phyloP scores from a whole-genome alignment of 2,329 filamentous ascomycete species.

The Emericellopsis atlantica region DNA sequence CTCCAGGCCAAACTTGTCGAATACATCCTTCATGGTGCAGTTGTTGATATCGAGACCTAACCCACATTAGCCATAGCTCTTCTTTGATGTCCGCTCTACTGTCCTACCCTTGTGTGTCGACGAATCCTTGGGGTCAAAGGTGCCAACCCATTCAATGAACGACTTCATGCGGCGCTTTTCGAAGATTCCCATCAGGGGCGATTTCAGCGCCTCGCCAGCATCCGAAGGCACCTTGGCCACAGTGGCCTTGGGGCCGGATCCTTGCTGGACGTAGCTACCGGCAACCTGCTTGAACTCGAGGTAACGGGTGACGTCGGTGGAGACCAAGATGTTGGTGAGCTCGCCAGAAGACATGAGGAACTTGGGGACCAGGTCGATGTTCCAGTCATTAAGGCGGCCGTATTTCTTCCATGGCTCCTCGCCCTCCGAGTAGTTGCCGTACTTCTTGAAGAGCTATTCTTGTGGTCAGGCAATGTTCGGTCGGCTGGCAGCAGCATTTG shows the following conservation, averaged over 20 bases:
- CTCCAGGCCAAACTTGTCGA: constrained; percentile 95
- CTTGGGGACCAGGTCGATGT: constrained; percentile 97
- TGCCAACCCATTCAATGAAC: constrained; percentile 91
- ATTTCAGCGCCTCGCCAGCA: constrained; percentile 78
- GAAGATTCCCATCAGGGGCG: constrained; percentile 91
- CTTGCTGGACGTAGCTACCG: constrained; percentile 93
- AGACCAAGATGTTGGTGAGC: constrained; percentile 95
- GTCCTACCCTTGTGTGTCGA: constrained; percentile 75
- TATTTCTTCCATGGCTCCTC: constrained; percentile 98
- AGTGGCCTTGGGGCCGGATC: constrained; percentile 67
- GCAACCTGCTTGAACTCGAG: constrained; percentile 91
- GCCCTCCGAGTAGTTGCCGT: constrained; percentile 66
- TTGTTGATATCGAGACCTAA: constrained; percentile 66
- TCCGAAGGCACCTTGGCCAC: constrained; percentile 96
- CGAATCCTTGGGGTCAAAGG: constrained; percentile 71
- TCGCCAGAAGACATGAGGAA: constrained; percentile 98
- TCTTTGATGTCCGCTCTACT: too few species aligned
- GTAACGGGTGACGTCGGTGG: constrained; percentile 81
- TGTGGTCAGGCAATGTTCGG: constrained; percentile 7
- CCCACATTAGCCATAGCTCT: neutral
- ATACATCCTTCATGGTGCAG: constrained; percentile 95
- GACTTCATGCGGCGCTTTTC: constrained; percentile 96
- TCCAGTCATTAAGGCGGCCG: constrained; percentile 94
- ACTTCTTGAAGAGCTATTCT: constrained; percentile 83
- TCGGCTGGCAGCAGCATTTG: neutral